Percentiles rank a stretch among this genome's conserved stretches.
These are phyloP conservation scores for Adansonia rubrostipa DNA, from an alignment of 441 rosid genomes.

Conservation along the genomic window DNA sequence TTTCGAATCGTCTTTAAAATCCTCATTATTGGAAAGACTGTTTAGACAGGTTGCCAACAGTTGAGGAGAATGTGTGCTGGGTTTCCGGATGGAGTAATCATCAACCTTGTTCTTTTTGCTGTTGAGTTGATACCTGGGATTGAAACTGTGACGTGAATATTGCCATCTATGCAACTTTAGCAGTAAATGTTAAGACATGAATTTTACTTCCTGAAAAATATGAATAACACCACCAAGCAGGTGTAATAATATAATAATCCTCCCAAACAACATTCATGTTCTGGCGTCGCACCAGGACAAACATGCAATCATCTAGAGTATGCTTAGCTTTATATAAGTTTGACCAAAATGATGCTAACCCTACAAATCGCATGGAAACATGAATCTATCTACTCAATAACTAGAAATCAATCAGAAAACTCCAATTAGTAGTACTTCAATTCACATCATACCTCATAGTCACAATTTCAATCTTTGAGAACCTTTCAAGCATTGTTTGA, in stretches of 20 bases:
- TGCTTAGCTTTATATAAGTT: constrained; percentile 15
- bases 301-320: constrained; percentile 3
- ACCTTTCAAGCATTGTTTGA: constrained; percentile 74
- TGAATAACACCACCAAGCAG: constrained; percentile 5
- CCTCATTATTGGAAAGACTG: constrained; percentile 57
- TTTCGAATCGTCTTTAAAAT: constrained; percentile 62
- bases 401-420: constrained; percentile 17
- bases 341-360: constrained; percentile 12
- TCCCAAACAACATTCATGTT: constrained; percentile 4
- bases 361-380: constrained; percentile 19
- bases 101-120: constrained; percentile 73
- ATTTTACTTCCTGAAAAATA: background rate
- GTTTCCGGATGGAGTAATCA: constrained; percentile 47
- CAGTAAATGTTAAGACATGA: constrained; percentile 3
- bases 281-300: background rate
- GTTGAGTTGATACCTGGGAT: constrained; percentile 74
- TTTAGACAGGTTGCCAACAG: constrained; percentile 44
- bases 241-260: constrained; percentile 8
- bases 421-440: constrained; percentile 6
- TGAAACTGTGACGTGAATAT: constrained; percentile 27
- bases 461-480: constrained; percentile 80
- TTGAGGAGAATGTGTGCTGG: constrained; percentile 48
- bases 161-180: constrained; percentile 11
- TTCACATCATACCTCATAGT: constrained; percentile 58
- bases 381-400: background rate